phyloP scores from a whole-genome alignment of 495 filamentous ascomycete species.

The Tuber calosporum region DNA sequence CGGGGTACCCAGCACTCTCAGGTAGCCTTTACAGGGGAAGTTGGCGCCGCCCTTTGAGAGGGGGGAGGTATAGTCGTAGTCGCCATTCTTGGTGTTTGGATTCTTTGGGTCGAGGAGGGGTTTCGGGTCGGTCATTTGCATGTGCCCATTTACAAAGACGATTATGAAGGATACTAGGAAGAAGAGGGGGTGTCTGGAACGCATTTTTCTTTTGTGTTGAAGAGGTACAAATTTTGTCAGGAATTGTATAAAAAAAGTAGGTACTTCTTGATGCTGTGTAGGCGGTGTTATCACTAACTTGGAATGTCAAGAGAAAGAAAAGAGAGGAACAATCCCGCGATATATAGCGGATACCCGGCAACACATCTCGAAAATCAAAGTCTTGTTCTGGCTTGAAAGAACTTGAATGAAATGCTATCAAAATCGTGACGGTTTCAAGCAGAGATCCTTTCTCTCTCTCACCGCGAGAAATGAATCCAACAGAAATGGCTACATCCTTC shows the following conservation, averaged over 20 bases:
- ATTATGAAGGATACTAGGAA: background rate
- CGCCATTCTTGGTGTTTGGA: constrained; percentile 50
- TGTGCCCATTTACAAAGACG: constrained; percentile 48
- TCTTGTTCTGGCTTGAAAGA: background rate
- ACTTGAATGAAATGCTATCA: background rate
- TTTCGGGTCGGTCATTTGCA: constrained; percentile 52
- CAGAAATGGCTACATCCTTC: background rate
- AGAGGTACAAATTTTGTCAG: background rate
- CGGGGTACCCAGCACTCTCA: constrained; percentile 47
- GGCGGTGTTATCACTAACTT: background rate
- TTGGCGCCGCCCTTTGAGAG: constrained; percentile 48
- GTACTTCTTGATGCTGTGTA: background rate
- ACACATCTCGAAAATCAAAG: background rate
- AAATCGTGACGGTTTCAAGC: constrained; percentile 1
- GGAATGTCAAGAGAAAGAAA: background rate
- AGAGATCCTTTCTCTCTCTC: background rate
- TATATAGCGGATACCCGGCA: background rate
- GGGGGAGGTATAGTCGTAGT: constrained; percentile 53
- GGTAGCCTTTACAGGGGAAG: constrained; percentile 63
- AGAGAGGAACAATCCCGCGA: background rate
- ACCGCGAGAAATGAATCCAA: background rate
- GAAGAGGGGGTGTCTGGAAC: background rate
- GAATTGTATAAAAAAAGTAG: background rate
- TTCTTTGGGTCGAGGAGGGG: constrained; percentile 48
- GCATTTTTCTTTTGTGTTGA: background rate